Evolutionary conservation across 495 filamentous ascomycete genomes (phyloP).

Genomic region (Penicillium ucsense): DNA sequence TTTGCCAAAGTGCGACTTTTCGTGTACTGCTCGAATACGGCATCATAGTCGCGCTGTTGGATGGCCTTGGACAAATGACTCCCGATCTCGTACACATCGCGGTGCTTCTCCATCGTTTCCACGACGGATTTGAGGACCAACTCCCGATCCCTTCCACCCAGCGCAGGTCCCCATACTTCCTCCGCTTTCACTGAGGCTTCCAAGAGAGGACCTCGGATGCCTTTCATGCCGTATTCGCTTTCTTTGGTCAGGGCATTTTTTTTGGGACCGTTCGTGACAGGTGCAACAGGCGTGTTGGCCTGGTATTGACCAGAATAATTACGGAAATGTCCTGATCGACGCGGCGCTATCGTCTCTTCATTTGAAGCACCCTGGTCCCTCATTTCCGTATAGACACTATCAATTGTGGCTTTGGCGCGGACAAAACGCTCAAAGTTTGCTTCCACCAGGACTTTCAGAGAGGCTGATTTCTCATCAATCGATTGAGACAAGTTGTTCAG

Average conservation of each 20-base stretch:
- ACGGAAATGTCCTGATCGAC: slow-evolving; percentile 54
- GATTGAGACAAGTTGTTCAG: slow-evolving; percentile 75
- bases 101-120: slow-evolving; percentile 62
- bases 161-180: slow-evolving; percentile 90
- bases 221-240: slow-evolving; percentile 86
- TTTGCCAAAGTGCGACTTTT: slow-evolving; percentile 67
- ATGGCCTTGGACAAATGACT: slow-evolving; percentile 72
- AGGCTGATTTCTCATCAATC: slow-evolving; percentile 95
- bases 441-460: slow-evolving; percentile 89
- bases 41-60: slow-evolving; percentile 80
- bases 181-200: slow-evolving; percentile 90
- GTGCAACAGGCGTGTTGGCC: slow-evolving; percentile 24
- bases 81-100: slow-evolving; percentile 70
- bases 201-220: slow-evolving; percentile 75
- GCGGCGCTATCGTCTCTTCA: slow-evolving; percentile 44
- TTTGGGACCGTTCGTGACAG: slow-evolving; percentile 29
- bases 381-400: slow-evolving; percentile 98
- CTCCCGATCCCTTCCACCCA: slow-evolving; percentile 88
- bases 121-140: slow-evolving; percentile 69
- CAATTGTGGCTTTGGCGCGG: slow-evolving; percentile 89
- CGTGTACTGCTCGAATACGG: slow-evolving; percentile 74
- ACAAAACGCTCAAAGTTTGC: slow-evolving; percentile 98
- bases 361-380: slow-evolving; percentile 68
- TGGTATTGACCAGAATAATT: slow-evolving; percentile 40
- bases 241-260: slow-evolving; percentile 91